Evolutionary conservation across 768 basidiomycete genomes (phyloP).

Genomic region (Termitomyces sp.): DNA sequence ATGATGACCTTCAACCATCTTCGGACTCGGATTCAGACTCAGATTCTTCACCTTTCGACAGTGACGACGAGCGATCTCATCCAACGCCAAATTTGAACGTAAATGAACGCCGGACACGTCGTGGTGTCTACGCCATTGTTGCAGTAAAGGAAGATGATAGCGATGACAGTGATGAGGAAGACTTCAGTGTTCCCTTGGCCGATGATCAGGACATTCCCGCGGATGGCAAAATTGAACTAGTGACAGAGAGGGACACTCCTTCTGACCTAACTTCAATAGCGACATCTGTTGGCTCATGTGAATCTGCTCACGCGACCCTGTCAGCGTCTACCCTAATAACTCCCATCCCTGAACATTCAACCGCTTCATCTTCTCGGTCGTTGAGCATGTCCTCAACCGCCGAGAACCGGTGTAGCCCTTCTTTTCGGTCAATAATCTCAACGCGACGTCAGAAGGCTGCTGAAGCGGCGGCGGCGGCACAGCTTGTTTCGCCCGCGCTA

Average conservation of each 20-base stretch:
- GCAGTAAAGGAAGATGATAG: constrained; percentile 54
- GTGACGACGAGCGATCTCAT: constrained; percentile 32
- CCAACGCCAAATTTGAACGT: constrained; percentile 45
- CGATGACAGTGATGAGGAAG: constrained; percentile 58
- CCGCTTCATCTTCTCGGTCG: constrained; percentile 29
- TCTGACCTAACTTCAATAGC: constrained; percentile 41
- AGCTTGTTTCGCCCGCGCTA: constrained; percentile 42
- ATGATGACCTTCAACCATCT: constrained; percentile 38
- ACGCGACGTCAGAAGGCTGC: constrained; percentile 52
- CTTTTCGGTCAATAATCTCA: constrained; percentile 53
- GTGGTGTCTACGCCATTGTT: constrained; percentile 75
- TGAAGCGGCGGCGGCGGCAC: constrained; percentile 18
- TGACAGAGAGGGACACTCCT: constrained; percentile 41
- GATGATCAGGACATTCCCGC: constrained; percentile 39
- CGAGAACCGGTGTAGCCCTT: constrained; percentile 25
- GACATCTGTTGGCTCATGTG: constrained; percentile 31
- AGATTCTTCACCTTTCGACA: constrained; percentile 32
- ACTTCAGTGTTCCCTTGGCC: constrained; percentile 41
- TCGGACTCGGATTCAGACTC: constrained; percentile 45
- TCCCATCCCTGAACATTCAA: constrained; percentile 24
- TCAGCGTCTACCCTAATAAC: constrained; percentile 25
- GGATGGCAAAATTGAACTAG: constrained; percentile 51
- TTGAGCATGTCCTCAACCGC: constrained; percentile 34
- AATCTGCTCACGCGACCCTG: constrained; percentile 22
- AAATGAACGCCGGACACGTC: constrained; percentile 75